These are phyloP conservation scores for Picea glauca DNA, from an alignment of 75 land plant species.

Conservation along the genomic window DNA sequence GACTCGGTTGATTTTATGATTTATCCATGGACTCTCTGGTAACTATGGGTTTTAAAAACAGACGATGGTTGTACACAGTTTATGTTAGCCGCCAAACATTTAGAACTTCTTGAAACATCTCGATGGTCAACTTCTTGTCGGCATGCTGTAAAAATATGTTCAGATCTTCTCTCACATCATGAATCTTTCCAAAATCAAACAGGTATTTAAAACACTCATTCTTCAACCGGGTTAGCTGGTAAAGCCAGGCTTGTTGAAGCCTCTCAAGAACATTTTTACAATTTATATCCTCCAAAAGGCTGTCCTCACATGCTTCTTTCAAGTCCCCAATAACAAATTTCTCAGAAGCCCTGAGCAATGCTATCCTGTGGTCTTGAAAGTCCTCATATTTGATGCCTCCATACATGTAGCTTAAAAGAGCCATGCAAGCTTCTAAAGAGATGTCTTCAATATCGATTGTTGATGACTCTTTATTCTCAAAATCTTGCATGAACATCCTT, in stretches of 20 bases:
- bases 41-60: not conserved
- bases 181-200: constrained; percentile 81
- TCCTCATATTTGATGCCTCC: constrained; percentile 63
- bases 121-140: constrained; percentile 71
- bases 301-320: constrained; percentile 84
- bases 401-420: constrained; percentile 69
- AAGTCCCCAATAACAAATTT: constrained; percentile 74
- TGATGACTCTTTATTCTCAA: constrained; percentile 71
- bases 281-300: constrained; percentile 78
- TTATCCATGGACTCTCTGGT: not conserved
- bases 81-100: constrained; percentile 44
- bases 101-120: constrained; percentile 82
- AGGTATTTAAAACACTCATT: constrained; percentile 71
- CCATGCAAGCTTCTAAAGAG: constrained; percentile 56
- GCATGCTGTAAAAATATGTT: constrained; percentile 51
- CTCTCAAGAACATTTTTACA: constrained; percentile 79
- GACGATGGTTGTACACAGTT: not conserved
- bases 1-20: not conserved
- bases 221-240: constrained; percentile 64
- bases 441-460: constrained; percentile 73
- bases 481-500: constrained; percentile 74
- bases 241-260: constrained; percentile 76
- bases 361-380: constrained; percentile 69
- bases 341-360: constrained; percentile 70
- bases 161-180: constrained; percentile 67